Base-by-base conservation (phyloP, 768 basidiomycete genomes). In the Coprinopsis strossmayeri region DNA sequence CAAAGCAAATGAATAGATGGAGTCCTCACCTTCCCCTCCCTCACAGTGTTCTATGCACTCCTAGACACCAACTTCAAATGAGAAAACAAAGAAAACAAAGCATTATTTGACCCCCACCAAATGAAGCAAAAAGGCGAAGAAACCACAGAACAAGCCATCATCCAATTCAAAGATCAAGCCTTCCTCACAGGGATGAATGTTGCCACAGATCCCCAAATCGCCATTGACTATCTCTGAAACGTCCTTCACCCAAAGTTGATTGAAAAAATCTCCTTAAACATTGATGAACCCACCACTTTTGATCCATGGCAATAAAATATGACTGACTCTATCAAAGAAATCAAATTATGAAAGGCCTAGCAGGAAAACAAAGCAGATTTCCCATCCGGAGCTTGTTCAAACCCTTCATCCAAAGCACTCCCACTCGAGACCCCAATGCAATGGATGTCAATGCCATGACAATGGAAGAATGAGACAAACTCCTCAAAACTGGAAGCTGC, bases 401-500 rank as follows among this genome's bases (percentile, higher is more conserved):
- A 32, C 7, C 7, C 30, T 15, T 32, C 30, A 53, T 50, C 43
- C 55, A 55, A 0, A n/a, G n/a, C n/a, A n/a, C n/a, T n/a, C n/a
- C n/a, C n/a, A n/a, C n/a, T n/a, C 52, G 35, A 15, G 46, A 47
- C 26, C 34, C 21, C 12, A 38, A 47, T 25, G 46, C 46, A 3
- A 47, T 47, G 46, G 46, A 47, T 3, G 35, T 47, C 12, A 34
- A 38, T 13, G 21, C 32, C 17, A 24, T 50, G 17, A 17, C 34
- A 2, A 24, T 21, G 7, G 30, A 42, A 10, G 15, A 50, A 21
- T 24, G 34, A 44, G 15, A 32, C 17, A 15, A 34, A 10, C 24
- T n/a, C 21, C n/a, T 49, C 7, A 39, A 40, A 20, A 15, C 4
- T 2, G 20, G 30, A 23, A 2, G 7, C 17, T 50, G 49, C 24